phyloP scores from a whole-genome alignment of 768 basidiomycete species.

The Paxillus ammoniavirescens region DNA sequence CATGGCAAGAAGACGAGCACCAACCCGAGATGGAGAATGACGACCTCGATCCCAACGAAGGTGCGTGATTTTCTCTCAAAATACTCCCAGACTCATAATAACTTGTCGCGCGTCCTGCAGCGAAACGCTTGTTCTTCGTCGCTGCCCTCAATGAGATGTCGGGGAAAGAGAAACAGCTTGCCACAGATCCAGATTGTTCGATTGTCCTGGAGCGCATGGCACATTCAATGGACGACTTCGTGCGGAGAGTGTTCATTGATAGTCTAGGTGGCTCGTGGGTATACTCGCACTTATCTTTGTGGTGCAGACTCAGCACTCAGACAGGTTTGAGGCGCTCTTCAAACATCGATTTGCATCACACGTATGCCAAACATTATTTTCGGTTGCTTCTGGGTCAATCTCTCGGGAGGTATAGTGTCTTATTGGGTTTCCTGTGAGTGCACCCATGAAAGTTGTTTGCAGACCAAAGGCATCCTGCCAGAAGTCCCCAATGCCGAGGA shows the following conservation, averaged over 20 bases:
- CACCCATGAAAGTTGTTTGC: not conserved
- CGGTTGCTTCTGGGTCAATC: slow-evolving; percentile 60
- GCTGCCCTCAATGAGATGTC: slow-evolving; percentile 84
- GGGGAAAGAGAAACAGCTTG: slow-evolving; percentile 84
- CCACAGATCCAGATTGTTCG: slow-evolving; percentile 94
- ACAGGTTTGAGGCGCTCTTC: slow-evolving; percentile 60
- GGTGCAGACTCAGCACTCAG: slow-evolving; percentile 3
- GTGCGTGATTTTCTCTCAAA: slow-evolving; percentile 35
- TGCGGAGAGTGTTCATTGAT: slow-evolving; percentile 88
- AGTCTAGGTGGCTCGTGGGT: slow-evolving; percentile 86
- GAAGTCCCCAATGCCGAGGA: slow-evolving; percentile 44
- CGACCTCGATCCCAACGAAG: slow-evolving; percentile 69
- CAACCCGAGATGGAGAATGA: slow-evolving; percentile 43
- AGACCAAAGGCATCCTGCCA: slow-evolving; percentile 59
- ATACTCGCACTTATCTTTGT: slow-evolving; percentile 1
- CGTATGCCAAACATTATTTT: slow-evolving; percentile 89
- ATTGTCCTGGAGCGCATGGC: slow-evolving; percentile 85
- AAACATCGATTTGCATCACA: slow-evolving; percentile 93
- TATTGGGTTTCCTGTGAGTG: not conserved
- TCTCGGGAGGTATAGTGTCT: slow-evolving; percentile 57
- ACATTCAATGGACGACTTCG: slow-evolving; percentile 95
- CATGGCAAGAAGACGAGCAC: slow-evolving; percentile 65
- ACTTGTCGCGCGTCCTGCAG: slow-evolving; percentile 35
- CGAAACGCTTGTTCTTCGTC: slow-evolving; percentile 72
- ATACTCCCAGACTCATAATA: not conserved